These are phyloP conservation scores for Neurospora sp. DNA, from an alignment of 495 filamentous ascomycete species.

Conservation along the genomic window DNA sequence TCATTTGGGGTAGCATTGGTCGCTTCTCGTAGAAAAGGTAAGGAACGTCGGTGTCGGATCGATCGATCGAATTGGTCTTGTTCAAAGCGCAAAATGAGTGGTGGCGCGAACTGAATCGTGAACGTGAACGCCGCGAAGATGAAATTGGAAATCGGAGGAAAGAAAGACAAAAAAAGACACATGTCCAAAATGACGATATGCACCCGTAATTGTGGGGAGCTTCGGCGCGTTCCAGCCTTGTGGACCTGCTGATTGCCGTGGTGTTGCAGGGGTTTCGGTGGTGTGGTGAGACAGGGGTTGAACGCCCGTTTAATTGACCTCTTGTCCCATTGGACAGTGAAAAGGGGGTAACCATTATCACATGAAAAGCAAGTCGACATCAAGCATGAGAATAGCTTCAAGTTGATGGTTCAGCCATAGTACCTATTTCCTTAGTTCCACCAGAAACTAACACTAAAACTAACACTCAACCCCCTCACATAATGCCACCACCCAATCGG, in stretches of 20 bases:
- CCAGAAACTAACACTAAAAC: slow-evolving; percentile 97
- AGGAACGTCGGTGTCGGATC: not conserved
- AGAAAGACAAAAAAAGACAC: slow-evolving; percentile 1
- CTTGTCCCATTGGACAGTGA: not conserved
- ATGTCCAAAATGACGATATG: slow-evolving; percentile 11
- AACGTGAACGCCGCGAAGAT: not conserved
- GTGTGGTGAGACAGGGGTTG: not conserved
- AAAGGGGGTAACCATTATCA: not conserved
- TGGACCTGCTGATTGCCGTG: not conserved
- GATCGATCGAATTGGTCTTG: not conserved
- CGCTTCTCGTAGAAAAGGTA: not conserved
- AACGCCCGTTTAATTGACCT: not conserved
- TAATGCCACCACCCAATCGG: slow-evolving; percentile 99
- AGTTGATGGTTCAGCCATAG: not conserved
- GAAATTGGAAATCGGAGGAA: not conserved
- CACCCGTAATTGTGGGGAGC: not conserved
- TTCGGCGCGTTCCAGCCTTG: not conserved
- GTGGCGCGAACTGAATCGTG: not conserved
- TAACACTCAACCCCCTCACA: slow-evolving; percentile 73
- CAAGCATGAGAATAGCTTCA: not conserved
- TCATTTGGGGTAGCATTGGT: not conserved
- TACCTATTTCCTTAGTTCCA: slow-evolving; percentile 51
- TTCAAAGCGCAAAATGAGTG: not conserved
- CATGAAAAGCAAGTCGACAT: not conserved
- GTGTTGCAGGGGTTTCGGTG: not conserved